Evolutionary conservation across 2,329 filamentous ascomycete species (phyloP), one percentile per base, ranked within the genome.

Genomic region (Xylaria sp.): DNA sequence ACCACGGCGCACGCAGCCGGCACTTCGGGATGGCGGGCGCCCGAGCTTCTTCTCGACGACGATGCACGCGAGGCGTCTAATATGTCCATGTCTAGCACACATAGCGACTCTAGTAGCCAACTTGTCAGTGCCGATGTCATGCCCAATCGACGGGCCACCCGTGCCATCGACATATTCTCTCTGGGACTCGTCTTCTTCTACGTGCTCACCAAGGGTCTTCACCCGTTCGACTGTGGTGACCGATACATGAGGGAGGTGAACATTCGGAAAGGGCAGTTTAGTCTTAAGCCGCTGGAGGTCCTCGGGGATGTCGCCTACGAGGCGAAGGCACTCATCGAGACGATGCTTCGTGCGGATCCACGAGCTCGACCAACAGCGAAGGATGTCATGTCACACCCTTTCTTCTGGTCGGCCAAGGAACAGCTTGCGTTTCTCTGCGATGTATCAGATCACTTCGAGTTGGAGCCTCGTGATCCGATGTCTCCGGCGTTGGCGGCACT

Each of bases 161-260:
- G 96, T 51, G 93, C 96, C 9, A 97, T 98, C 68, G 96, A 99
- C 77, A 97, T 99, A 29, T 99, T 99, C 81, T 97, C 94, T 0
- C 86, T 99, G 39, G 96, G 96, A 1, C 91, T 97, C 60, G 94
- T 99, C n/a, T 99, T 97, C 83, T 98, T 94, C 81, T 99, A 97
- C 78, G 94, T 98, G n/a, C 85, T 99, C 66, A 97, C 95, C 1
- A 92, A 94, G 69, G 96, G 96, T 17, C 88, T 87, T 1, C 96
- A 99, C 78, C 96, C 96, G 0, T 99, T 96, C 74, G 95, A 97
- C 77, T 94, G 94, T 69, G 94, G 96, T 63, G 94, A 96, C 76
- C 90, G 93, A 56, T 98, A 96, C 83, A 96, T 97, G 88, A 89
- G 96, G 59, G 96, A 99, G 80, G 92, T 96, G 74, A 98, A 99